phyloP scores from a whole-genome alignment of 2,329 filamentous ascomycete species.

The Paradendryphiella salina region DNA sequence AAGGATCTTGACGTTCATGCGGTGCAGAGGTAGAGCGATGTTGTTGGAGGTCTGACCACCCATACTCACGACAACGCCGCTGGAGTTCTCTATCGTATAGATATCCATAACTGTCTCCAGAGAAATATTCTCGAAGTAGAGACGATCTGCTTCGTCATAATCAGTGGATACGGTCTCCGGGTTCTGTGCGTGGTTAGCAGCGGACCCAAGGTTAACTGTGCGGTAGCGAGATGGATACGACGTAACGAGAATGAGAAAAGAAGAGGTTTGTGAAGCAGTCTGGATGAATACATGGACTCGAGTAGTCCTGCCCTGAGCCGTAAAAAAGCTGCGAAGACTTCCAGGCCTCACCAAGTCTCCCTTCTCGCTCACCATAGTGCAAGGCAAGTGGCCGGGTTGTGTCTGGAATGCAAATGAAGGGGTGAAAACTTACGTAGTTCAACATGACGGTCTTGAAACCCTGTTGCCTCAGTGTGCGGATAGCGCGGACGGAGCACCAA shows the following conservation, averaged over 20 bases:
- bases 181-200: constrained; percentile 44
- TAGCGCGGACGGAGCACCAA: constrained; percentile 95
- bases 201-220: no score
- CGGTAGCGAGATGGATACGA: no score
- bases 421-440: constrained; percentile 52
- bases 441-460: constrained; percentile 96
- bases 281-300: no score
- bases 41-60: constrained; percentile 98
- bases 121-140: constrained; percentile 97
- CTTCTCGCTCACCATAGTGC: no score
- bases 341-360: no score
- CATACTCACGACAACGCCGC: constrained; percentile 90
- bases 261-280: no score
- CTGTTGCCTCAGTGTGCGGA: constrained; percentile 81
- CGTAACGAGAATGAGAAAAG: no score
- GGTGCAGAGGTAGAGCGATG: constrained; percentile 86
- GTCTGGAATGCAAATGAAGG: no score
- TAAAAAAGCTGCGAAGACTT: no score
- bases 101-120: constrained; percentile 90
- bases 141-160: constrained; percentile 88
- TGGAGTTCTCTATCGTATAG: constrained; percentile 81
- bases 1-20: constrained; percentile 86
- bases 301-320: no score
- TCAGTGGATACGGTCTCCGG: constrained; percentile 89
- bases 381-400: no score